Base-by-base conservation (phyloP, 768 basidiomycete species). In the Cyathus striatus region DNA sequence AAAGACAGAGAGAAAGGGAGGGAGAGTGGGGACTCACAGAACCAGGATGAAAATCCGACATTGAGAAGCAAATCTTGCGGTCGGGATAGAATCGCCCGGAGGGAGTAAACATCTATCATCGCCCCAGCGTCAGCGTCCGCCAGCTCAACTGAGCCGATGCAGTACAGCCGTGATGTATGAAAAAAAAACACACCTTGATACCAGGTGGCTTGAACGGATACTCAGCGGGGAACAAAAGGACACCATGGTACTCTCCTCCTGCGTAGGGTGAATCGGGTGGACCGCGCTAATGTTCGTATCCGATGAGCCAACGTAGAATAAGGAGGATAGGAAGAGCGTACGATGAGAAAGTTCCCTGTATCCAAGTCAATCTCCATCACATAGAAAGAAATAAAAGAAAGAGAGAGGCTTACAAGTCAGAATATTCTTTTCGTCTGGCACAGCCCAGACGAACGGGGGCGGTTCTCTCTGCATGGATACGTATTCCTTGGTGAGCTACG, bases 131-230 rank as follows among this genome's bases (percentile, higher is more conserved):
- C n/a, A n/a, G n/a, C n/a, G n/a, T n/a, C n/a, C n/a, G n/a, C n/a
- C n/a, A n/a, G n/a, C n/a, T 44, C 37, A 42, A 47, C 38, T 38
- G 30, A 38, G 27, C n/a, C 32, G 39, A 47, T 23, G 33, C 20
- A 21, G 21, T 9, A 7, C 38, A 22, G 12, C 39, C 35, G 21
- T 10, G 10, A 37, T 37, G 35, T 20, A 37, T 14, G 21, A 20
- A 26, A 24, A 37, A 33, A 27, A 23, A 30, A 52, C 70, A 17
- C 49, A 91, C 89, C 79, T 95, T 95, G 68, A 98, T 93, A 42
- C 93, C 93, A 41, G 93, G 94, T 0, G 93, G 93, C 62, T 92
- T 95, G 72, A 96, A 95, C 2, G 90, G 90, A 61, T 97, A 98
- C 65, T 97, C 94, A 10, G 88, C 68, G 3, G 94, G 93, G 57